Base-by-base conservation (phyloP, 1,139 yeast genomes). In the Yamadazyma jaroonii region DNA sequence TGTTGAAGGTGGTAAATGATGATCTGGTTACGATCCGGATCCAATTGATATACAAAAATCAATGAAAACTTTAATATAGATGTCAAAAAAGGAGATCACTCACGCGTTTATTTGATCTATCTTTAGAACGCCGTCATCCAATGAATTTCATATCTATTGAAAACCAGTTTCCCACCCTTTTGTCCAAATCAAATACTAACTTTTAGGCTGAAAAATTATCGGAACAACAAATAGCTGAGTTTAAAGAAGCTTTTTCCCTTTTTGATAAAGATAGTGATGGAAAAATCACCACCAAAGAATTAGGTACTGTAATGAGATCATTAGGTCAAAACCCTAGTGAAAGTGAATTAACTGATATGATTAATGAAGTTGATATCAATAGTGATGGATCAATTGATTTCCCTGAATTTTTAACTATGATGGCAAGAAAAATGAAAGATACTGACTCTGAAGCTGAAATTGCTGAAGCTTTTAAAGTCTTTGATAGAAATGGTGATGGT, bases 221-320 rank as follows among this genome's bases (percentile, higher is more conserved):
- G 34, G 95, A 90, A 61, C 95, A 88, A 67, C 98, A 92, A 71
- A 88, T 90, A 56, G 86, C 94, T 45, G 97, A 94, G 58, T 92
- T 92, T 67, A 89, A 88, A 66, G 98, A 92, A 72, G 98, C 98
- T 9, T 92, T 92, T 62, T 87, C 97, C 41, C 78, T 92, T 49
- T 92, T 92, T 53, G 97, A 92, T 70, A 89, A 88, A 65, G 96
- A 92, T 62, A 85, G 90, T 54, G 97, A 90, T 67, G 98, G 97
- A 45, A 70, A 88, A 61, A 92, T 92, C 70, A 89, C 97, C 46
- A 87, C 96, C 54, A 81, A 86, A 59, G 98, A 92, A 66, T 76
- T 92, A 54, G 97, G 98, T 49, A 89, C 97, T 8, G 98, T 92
- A 40, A 92, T 92, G 98, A 83, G 98, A 67, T 87, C 97, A 12